Conservation (phyloP, 805 yeast genomes). For the Jamesozyma spencerorum region DNA sequence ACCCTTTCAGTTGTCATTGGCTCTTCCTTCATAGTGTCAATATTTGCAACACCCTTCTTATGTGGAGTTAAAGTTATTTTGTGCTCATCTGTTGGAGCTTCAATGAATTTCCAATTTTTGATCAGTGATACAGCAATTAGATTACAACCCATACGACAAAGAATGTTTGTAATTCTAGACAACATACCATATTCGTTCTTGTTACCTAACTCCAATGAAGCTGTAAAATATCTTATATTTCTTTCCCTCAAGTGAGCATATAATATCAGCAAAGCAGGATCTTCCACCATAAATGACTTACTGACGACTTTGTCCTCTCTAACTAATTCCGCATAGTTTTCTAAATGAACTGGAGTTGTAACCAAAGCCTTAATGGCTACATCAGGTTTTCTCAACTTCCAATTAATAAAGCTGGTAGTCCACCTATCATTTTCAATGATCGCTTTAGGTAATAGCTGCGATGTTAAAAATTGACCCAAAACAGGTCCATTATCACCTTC, state of each 20-base stretch:
- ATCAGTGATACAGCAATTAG: conserved; percentile 55
- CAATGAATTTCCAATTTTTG: conserved; percentile 56
- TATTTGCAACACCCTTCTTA: conserved; percentile 1
- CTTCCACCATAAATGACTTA: conserved; percentile 52
- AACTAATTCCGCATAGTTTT: conserved; percentile 21
- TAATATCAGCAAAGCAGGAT: conserved; percentile 67
- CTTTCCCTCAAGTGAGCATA: conserved; percentile 53
- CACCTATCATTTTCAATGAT: conserved; percentile 62
- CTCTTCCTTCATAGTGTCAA: conserved; percentile 9
- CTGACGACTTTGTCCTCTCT: conserved; percentile 30
- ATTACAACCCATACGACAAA: conserved; percentile 88
- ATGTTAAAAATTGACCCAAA: conserved; percentile 39
- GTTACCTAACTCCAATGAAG: conserved; percentile 36
- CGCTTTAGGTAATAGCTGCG: conserved; percentile 46
- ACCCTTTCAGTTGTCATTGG: conserved; percentile 17
- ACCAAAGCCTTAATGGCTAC: conserved; percentile 57
- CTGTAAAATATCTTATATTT: conserved; percentile 40
- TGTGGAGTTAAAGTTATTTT: neutral
- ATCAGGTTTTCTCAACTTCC: conserved; percentile 46
- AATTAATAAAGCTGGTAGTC: conserved; percentile 72
- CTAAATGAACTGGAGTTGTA: conserved; percentile 40
- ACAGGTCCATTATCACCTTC: conserved; percentile 54
- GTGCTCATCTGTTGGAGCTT: conserved; percentile 5
- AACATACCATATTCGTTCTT: conserved; percentile 52
- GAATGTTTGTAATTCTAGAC: conserved; percentile 53